These are phyloP conservation scores for Solanum raphanifolium DNA, from an alignment of 257 asterid genomes.

Conservation along the genomic window DNA sequence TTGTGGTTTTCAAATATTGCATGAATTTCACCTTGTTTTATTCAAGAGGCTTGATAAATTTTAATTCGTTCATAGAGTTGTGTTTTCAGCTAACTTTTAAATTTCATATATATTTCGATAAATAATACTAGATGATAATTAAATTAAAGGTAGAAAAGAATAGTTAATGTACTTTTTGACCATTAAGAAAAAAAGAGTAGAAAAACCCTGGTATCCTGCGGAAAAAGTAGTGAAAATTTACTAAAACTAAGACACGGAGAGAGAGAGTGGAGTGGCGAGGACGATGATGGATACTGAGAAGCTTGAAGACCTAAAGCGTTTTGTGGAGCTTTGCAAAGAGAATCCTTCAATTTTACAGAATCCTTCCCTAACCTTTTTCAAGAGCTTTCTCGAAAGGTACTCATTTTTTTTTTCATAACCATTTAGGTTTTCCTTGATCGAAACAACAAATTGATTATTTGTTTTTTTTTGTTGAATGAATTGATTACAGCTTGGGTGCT, in stretches of 20 bases:
- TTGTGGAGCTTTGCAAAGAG: constrained; percentile 33
- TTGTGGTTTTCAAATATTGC: not conserved
- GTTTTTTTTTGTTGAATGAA: not conserved
- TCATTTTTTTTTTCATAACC: not conserved
- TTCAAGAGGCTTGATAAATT: not conserved
- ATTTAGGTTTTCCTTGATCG: not conserved
- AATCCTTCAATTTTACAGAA: constrained; percentile 36
- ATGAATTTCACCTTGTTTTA: no score
- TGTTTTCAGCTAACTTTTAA: not conserved
- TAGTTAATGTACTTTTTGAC: not conserved
- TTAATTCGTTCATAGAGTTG: not conserved
- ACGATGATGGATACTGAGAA: constrained; percentile 31
- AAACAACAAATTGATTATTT: not conserved
- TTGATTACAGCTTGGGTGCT: constrained; percentile 46
- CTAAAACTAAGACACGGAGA: not conserved
- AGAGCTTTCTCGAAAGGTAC: constrained; percentile 52
- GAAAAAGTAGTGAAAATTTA: not conserved
- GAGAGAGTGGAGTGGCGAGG: not conserved
- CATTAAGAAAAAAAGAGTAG: not conserved
- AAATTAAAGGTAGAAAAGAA: not conserved
- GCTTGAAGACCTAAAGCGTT: constrained; percentile 34
- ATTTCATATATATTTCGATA: not conserved
- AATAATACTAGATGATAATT: no score
- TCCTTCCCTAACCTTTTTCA: constrained; percentile 52
- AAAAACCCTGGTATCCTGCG: not conserved